Evolutionary conservation across 169 alveolate species (phyloP).

Genomic region (Cyclospora cayetanensis): DNA sequence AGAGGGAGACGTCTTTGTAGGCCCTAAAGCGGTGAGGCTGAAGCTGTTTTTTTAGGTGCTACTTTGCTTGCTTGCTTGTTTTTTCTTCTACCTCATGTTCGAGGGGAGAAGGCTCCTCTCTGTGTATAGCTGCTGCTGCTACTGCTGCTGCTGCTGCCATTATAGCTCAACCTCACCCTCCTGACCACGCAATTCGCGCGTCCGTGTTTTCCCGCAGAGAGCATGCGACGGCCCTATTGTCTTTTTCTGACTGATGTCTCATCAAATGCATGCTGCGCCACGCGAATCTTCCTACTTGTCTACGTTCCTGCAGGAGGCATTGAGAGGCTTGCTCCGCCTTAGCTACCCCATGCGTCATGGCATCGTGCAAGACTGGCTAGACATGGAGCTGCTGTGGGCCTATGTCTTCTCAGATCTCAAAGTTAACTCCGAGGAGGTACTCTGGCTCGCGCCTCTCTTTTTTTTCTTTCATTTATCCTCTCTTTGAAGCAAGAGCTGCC

Average conservation of each 20-base stretch:
- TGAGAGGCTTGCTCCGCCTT: constrained; percentile 83
- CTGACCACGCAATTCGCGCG: not conserved
- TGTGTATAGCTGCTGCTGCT: not conserved
- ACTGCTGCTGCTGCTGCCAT: not conserved
- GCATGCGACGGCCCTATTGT: no score
- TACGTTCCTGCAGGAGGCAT: constrained; percentile 67
- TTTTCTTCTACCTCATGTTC: not conserved
- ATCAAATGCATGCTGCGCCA: not conserved
- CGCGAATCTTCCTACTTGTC: no score
- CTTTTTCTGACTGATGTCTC: not conserved
- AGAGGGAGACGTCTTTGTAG: constrained; percentile 81
- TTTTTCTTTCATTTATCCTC: constrained; percentile 75
- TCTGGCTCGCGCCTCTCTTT: constrained; percentile 75
- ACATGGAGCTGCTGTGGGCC: constrained; percentile 99
- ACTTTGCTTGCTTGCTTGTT: not conserved
- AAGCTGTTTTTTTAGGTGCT: not conserved
- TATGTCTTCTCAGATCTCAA: constrained; percentile 98
- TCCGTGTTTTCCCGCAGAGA: no score
- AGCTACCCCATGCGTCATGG: constrained; percentile 87
- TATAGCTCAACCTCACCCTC: not conserved
- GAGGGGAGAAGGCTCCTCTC: no score
- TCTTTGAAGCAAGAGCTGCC: not conserved
- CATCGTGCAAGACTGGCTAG: constrained; percentile 98
- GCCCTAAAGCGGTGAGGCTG: constrained; percentile 74
- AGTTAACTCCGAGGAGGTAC: constrained; percentile 92